Evolutionary conservation across 768 basidiomycete genomes (phyloP), one percentile per base, ranked within the genome.

Genomic region (Leucocoprinus leucothites): DNA sequence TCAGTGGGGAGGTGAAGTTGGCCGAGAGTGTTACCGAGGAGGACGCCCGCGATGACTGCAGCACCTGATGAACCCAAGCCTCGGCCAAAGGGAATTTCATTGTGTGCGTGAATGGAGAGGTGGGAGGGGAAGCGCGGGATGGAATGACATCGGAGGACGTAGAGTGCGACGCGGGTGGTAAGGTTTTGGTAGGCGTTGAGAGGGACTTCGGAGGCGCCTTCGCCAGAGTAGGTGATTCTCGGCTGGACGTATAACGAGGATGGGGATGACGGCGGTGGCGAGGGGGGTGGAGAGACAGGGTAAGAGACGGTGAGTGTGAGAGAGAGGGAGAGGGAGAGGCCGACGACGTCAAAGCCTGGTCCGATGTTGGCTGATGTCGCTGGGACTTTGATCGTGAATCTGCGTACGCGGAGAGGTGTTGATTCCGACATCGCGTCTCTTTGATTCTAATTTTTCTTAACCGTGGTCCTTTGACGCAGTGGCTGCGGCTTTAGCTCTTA

Each of bases 351-450:
- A 71, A 99, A 99, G 22, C 96, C 96, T 38, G 96, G 96, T 2
- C 96, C 96, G 65, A 99, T 94, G 76, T 99, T 99, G 60, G 96
- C 96, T 59, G 95, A 94, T 1, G 96, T 98, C n/a, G 94, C 94
- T 9, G 96, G 96, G 50, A 98, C 89, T 59, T 79, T 82, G 70
- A 99, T 92, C 35, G 75, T 78, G 71, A 94, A 82, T 11, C 60
- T 68, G 31, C 74, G 69, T 11, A 56, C 52, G 41, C 31, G 5
- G 6, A 11, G 31, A 5, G 31, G 31, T 5, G 5, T 31, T 11
- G 64, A 28, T 13, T 35, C 18, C 16, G 49, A 48, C 66, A 66
- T 66, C 21, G 14, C 7, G 26, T 35, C 21, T 6, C 18, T 38
- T 14, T 41, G 19, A 51, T 41, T 44, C 13, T 44, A 21, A 19